Base-by-base conservation (phyloP, 768 basidiomycete genomes). In the Myochromella boudieri region DNA sequence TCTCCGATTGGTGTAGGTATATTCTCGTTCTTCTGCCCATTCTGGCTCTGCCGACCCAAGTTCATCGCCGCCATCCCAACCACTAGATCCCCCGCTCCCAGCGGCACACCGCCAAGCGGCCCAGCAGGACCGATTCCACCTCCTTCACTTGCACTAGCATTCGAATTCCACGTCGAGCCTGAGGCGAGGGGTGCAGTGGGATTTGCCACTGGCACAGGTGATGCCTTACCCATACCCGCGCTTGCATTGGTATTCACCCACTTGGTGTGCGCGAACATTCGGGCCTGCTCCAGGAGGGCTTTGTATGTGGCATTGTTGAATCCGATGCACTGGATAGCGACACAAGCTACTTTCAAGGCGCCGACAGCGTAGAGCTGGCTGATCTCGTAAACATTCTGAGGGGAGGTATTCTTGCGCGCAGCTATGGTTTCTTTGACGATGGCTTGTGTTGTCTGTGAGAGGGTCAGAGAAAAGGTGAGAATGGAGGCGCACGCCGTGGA, bases 311-410 rank as follows among this genome's bases (percentile, higher is more conserved):
- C 64, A 46, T 80, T 73, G 63, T 81, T 87, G 73, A 90, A 91
- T 2, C 87, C 84, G 42, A 87, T 74, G 60, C 88, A 91, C 53
- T 85, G 84, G 37, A 91, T 66, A 3, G 79, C 88, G 46, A 91
- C 67, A 54, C 87, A 90, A 11, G 83, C 84, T 18, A 87, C 77
- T 51, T 78, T 82, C 37, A 91, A 73, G 20, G 87, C 87, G 1
- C 88, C 87, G 1, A 72, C 82, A 4, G 76, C 71, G 59, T 89
- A 91, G 25, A 90, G 75, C 60, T 91, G 87, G 1, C 72, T 68
- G 0, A 78, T 81, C 61, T 91, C 88, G 66, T 89, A 89, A 21
- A 81, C 64, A 56, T 85, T 88, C 61, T 88, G 86, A 14, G 88
- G 87, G 1, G 87, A 87, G 15, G 78, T 78, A 60, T 87, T 88